phyloP scores from a whole-genome alignment of 2,329 filamentous ascomycete species.

The Boeremia exigua region DNA sequence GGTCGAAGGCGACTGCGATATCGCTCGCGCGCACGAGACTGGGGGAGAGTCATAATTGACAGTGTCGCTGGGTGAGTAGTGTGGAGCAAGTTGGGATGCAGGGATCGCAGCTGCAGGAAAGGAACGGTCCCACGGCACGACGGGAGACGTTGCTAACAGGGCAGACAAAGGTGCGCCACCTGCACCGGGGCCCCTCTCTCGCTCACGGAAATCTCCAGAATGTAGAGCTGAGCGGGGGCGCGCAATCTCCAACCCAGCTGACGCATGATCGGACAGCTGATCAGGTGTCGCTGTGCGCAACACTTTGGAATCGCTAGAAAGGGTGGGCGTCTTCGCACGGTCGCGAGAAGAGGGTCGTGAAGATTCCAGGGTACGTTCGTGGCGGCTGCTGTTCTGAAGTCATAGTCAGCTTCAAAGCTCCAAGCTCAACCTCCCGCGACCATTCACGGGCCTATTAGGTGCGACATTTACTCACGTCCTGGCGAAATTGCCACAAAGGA shows the following conservation, averaged over 20 bases:
- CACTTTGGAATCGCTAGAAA: conserved; percentile 44
- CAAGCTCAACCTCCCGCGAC: not conserved
- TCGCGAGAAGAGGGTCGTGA: conserved; percentile 37
- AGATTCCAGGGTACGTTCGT: conserved; percentile 18
- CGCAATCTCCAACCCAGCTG: conserved; percentile 66
- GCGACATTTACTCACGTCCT: conserved; percentile 55
- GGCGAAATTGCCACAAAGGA: conserved; percentile 70
- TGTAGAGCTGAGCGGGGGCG: conserved; percentile 78
- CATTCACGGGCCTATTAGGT: not conserved
- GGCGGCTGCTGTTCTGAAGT: conserved; percentile 24
- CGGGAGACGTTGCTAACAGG: conserved; percentile 57
- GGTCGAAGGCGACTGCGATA: conserved; percentile 68
- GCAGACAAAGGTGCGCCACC: conserved; percentile 20
- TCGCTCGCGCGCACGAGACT: conserved; percentile 48
- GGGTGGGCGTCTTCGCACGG: conserved; percentile 40
- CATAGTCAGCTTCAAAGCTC: conserved; percentile 22
- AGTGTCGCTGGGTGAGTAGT: conserved; percentile 25
- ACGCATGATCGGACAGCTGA: conserved; percentile 34
- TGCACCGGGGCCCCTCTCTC: conserved; percentile 41
- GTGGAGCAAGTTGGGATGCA: conserved; percentile 19
- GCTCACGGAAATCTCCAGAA: conserved; percentile 66
- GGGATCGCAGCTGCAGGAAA: conserved; percentile 50
- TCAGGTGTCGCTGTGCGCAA: conserved; percentile 41
- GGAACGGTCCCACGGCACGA: conserved; percentile 62
- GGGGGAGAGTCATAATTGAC: conserved; percentile 41